Percentiles rank a stretch among this genome's conserved stretches.
Conservation (phyloP, 805 yeast species). For the Monosporozyma unispora region DNA sequence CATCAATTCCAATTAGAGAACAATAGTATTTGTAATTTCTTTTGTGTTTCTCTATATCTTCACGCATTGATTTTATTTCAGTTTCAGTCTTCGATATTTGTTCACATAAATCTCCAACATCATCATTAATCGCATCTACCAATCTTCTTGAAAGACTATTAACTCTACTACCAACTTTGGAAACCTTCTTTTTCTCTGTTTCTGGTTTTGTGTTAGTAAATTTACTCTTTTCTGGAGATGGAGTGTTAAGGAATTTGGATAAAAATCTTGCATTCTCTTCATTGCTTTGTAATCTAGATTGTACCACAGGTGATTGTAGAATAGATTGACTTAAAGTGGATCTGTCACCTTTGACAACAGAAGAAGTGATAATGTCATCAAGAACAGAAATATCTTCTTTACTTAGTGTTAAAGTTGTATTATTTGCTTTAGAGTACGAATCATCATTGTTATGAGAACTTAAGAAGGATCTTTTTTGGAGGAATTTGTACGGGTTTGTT, state of each 20-base stretch:
- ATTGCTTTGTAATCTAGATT: background rate
- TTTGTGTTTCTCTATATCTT: background rate
- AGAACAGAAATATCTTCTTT: constrained; percentile 18
- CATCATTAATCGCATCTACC: constrained; percentile 3
- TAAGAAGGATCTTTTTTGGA: background rate
- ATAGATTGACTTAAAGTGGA: constrained; percentile 12
- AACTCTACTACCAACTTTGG: constrained; percentile 1
- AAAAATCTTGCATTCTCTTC: background rate
- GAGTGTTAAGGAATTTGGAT: background rate
- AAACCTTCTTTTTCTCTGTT: background rate
- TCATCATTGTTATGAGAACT: background rate
- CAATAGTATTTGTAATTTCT: background rate
- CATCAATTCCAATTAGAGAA: background rate
- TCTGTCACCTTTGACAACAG: constrained; percentile 13
- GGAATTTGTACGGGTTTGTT: background rate
- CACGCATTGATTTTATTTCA: background rate
- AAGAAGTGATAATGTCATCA: constrained; percentile 21
- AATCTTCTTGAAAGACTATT: background rate
- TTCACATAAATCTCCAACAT: background rate
- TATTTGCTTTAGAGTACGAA: background rate
- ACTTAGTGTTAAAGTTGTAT: constrained; percentile 6
- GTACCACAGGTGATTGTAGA: constrained; percentile 15
- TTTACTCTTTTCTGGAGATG: constrained; percentile 1
- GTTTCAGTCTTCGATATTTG: background rate
- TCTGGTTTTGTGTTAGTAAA: background rate